These are phyloP conservation scores for Neocallimastix lanati DNA, from an alignment of 192 early-diverging fungal species.

Conservation along the genomic window DNA sequence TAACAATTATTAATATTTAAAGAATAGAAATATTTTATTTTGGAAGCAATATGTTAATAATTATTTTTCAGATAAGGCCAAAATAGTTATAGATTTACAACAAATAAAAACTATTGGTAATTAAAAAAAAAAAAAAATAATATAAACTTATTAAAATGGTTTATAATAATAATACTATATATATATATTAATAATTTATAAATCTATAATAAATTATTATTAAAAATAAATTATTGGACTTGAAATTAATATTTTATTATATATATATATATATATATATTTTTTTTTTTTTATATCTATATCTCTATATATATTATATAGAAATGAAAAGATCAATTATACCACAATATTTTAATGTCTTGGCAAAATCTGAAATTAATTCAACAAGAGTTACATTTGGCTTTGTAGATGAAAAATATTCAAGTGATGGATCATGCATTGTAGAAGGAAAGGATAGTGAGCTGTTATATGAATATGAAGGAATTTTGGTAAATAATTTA, in stretches of 20 bases:
- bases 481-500: background rate
- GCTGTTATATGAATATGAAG: background rate
- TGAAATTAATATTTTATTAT: too few relatives aligned
- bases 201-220: too few relatives aligned
- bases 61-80: background rate
- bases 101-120: too few relatives aligned
- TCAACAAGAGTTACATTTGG: background rate
- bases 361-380: background rate
- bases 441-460: background rate
- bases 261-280: too few relatives aligned
- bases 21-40: background rate
- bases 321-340: background rate
- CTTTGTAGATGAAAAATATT: background rate
- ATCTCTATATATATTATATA: too few relatives aligned
- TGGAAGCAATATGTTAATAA: background rate
- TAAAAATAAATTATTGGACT: too few relatives aligned
- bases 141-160: too few relatives aligned
- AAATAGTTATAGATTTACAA: background rate
- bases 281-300: too few relatives aligned
- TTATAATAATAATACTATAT: too few relatives aligned
- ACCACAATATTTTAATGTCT: background rate
- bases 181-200: too few relatives aligned
- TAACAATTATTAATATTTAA: too few relatives aligned
- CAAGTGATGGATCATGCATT: background rate
- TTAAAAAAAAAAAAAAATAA: too few relatives aligned